Evolutionary conservation across 2,329 filamentous ascomycete species (phyloP).

Genomic region (Neonectria ditissima): DNA sequence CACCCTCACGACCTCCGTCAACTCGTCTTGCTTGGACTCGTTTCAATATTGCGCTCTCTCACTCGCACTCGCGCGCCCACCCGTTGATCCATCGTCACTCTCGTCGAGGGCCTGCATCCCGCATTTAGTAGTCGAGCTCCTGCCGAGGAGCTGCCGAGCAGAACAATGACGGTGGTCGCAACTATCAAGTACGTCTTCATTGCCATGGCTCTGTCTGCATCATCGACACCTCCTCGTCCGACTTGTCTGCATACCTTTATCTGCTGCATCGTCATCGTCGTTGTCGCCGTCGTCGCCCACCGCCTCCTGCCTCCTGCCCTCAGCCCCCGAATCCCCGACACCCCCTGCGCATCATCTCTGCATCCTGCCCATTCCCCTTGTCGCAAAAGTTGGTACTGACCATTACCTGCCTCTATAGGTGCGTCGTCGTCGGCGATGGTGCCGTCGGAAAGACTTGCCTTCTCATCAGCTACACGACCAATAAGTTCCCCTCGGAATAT

Average conservation of each 20-base stretch:
- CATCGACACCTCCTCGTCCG: conserved; percentile 17
- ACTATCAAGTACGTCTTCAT: conserved; percentile 69
- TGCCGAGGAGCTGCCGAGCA: conserved; percentile 52
- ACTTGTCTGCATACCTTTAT: conserved; percentile 10
- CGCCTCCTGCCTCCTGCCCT: conserved; percentile 6
- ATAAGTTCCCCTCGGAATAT: conserved; percentile 99
- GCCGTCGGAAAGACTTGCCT: conserved; percentile 99
- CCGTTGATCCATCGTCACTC: conserved; percentile 41
- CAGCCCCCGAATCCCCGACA: conserved; percentile 9
- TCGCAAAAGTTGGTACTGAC: conserved; percentile 33
- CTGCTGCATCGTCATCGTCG: background rate
- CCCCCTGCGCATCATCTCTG: conserved; percentile 34
- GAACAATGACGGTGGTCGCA: conserved; percentile 70
- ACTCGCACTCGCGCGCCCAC: conserved; percentile 36
- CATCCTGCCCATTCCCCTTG: conserved; percentile 5
- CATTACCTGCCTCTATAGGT: conserved; percentile 66
- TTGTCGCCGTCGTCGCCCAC: conserved; percentile 8
- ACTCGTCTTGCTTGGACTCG: conserved; percentile 26
- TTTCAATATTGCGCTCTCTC: conserved; percentile 16
- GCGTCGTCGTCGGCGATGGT: conserved; percentile 99
- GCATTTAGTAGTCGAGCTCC: conserved; percentile 48
- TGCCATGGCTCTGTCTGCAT: conserved; percentile 5
- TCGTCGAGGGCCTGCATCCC: conserved; percentile 40
- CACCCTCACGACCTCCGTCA: conserved; percentile 29
- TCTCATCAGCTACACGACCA: conserved; percentile 98